Percentiles rank a stretch among this genome's conserved stretches.
These are phyloP conservation scores for Colletotrichum sp. DNA, from an alignment of 2,329 filamentous ascomycete genomes.

Conservation along the genomic window DNA sequence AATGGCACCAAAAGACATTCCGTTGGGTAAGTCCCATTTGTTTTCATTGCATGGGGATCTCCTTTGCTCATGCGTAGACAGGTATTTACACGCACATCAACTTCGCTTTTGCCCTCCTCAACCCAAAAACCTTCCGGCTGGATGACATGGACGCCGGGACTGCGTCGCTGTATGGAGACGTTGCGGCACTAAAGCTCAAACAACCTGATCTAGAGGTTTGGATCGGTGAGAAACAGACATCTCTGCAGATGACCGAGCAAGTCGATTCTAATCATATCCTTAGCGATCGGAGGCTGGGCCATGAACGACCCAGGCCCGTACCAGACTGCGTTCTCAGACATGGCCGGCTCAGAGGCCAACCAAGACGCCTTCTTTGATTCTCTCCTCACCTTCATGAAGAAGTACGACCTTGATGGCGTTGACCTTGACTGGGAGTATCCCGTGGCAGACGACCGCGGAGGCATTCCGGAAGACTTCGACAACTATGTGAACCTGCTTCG, in stretches of 20 bases:
- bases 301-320: not conserved
- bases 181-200: not conserved
- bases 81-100: not conserved
- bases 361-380: slow-evolving; percentile 39
- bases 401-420: slow-evolving; percentile 47
- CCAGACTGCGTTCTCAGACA: not conserved
- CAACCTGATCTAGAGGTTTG: not conserved
- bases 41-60: too few relatives aligned
- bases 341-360: not conserved
- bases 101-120: not conserved
- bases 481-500: slow-evolving; percentile 32
- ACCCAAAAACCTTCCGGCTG: not conserved
- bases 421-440: slow-evolving; percentile 52
- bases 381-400: slow-evolving; percentile 41
- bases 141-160: not conserved
- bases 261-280: not conserved
- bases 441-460: slow-evolving; percentile 39
- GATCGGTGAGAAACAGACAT: not conserved
- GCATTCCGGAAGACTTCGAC: slow-evolving; percentile 34
- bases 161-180: not conserved
- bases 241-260: not conserved
- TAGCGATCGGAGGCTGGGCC: not conserved
- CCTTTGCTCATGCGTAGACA: not conserved
- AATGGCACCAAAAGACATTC: not conserved
- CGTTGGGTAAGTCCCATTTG: not conserved